phyloP scores from a whole-genome alignment of 2,329 filamentous ascomycete genomes.

The Sclerotinia trifoliorum region DNA sequence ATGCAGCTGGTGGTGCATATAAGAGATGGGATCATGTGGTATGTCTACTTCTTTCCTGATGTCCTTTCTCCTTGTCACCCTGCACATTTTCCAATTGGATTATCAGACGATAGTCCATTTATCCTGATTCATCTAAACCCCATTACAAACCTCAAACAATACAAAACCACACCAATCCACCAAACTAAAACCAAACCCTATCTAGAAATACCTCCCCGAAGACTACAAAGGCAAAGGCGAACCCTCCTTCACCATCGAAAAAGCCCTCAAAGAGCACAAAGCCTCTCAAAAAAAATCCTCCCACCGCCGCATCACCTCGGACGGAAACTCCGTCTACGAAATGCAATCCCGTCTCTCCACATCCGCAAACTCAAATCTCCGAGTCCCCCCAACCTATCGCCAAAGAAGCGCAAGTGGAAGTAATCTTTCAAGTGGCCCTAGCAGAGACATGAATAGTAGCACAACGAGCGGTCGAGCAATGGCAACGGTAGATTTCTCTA shows the following conservation, averaged over 20 bases:
- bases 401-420: constrained; percentile 48
- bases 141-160: neutral
- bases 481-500: constrained; percentile 20
- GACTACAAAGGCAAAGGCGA: constrained; percentile 84
- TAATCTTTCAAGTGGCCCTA: constrained; percentile 16
- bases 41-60: constrained; percentile 44
- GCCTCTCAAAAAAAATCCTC: constrained; percentile 39
- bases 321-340: constrained; percentile 47
- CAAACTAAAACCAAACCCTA: constrained; percentile 15
- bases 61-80: neutral
- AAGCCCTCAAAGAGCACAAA: constrained; percentile 58
- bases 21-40: constrained; percentile 73
- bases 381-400: constrained; percentile 33
- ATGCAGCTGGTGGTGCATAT: constrained; percentile 70
- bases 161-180: neutral
- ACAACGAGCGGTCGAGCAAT: constrained; percentile 21
- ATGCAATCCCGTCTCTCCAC: constrained; percentile 45
- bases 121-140: neutral
- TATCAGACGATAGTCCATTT: neutral
- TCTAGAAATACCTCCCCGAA: constrained; percentile 65
- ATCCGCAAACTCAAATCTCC: constrained; percentile 20
- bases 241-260: constrained; percentile 69
- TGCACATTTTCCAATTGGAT: neutral
- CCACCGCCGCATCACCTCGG: constrained; percentile 34
- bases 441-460: neutral